These are phyloP conservation scores for Kentomonas sorsogonicus DNA, from an alignment of 208 protist species.

Conservation along the genomic window DNA sequence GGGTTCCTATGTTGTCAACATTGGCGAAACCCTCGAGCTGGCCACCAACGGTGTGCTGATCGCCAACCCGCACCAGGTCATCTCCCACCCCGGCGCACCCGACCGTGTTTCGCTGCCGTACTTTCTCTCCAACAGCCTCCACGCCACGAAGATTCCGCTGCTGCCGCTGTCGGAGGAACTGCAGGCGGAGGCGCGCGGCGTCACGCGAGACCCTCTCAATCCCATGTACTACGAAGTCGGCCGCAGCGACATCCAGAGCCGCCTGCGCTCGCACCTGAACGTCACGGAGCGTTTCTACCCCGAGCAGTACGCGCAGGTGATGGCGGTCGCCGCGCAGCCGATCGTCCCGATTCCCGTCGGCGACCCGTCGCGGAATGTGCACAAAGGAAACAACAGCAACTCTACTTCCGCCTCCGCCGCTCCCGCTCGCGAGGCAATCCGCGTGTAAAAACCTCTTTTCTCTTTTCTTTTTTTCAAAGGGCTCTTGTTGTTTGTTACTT, in stretches of 20 bases:
- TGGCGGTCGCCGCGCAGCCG: no score
- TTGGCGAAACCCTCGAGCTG: slow-evolving; percentile 84
- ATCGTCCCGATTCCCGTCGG: no score
- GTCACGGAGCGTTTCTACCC: slow-evolving; percentile 7
- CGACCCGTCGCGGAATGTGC: no score
- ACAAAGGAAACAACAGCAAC: slow-evolving; percentile 6
- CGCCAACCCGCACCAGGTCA: slow-evolving; percentile 34
- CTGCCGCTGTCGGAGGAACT: slow-evolving; percentile 7
- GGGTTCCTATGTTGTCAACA: slow-evolving; percentile 75
- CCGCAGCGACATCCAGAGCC: neutral
- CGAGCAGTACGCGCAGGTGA: slow-evolving; percentile 1
- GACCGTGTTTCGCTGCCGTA: slow-evolving; percentile 12
- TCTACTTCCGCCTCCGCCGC: no score
- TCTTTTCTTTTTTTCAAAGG: no score
- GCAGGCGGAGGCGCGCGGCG: slow-evolving; percentile 10
- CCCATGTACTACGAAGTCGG: neutral
- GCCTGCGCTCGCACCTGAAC: slow-evolving; percentile 6
- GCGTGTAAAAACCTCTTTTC: no score
- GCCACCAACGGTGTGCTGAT: slow-evolving; percentile 78
- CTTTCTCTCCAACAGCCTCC: slow-evolving; percentile 8
- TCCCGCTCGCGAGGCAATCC: no score
- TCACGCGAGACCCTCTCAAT: neutral
- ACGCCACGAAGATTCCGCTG: slow-evolving; percentile 3
- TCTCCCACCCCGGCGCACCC: slow-evolving; percentile 1
- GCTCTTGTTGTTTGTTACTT: no score